Conservation (phyloP, 306 rosid species). For the Fagus sylvatica region DNA sequence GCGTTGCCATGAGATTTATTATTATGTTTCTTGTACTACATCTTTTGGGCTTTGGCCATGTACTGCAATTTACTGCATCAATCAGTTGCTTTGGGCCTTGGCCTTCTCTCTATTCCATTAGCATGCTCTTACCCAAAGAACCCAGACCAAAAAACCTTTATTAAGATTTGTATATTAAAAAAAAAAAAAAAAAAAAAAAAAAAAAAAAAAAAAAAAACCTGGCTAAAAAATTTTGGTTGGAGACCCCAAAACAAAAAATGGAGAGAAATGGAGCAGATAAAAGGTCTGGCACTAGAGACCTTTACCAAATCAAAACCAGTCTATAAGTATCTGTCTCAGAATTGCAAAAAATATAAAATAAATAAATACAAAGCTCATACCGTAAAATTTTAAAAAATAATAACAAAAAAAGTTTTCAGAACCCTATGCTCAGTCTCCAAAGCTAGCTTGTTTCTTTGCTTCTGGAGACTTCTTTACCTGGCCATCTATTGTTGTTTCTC, state of each 20-base stretch:
- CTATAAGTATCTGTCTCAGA: not conserved
- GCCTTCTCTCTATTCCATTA: too few relatives aligned
- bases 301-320: not conserved
- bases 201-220: not conserved
- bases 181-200: not conserved
- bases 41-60: too few relatives aligned
- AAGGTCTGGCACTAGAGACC: not conserved
- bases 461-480: slow-evolving; percentile 1
- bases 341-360: not conserved
- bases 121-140: too few relatives aligned
- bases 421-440: not conserved
- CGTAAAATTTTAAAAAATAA: not conserved
- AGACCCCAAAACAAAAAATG: too few relatives aligned
- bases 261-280: slow-evolving; percentile 11
- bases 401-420: not conserved
- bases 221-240: too few relatives aligned
- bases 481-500: slow-evolving; percentile 3
- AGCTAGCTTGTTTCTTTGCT: not conserved
- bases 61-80: too few relatives aligned
- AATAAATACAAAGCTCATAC: not conserved
- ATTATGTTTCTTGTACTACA: too few relatives aligned
- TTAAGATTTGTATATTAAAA: not conserved
- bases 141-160: too few relatives aligned
- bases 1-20: too few relatives aligned
- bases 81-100: too few relatives aligned